Conservation (phyloP, 441 rosid genomes). For the Erodium moschatum region DNA sequence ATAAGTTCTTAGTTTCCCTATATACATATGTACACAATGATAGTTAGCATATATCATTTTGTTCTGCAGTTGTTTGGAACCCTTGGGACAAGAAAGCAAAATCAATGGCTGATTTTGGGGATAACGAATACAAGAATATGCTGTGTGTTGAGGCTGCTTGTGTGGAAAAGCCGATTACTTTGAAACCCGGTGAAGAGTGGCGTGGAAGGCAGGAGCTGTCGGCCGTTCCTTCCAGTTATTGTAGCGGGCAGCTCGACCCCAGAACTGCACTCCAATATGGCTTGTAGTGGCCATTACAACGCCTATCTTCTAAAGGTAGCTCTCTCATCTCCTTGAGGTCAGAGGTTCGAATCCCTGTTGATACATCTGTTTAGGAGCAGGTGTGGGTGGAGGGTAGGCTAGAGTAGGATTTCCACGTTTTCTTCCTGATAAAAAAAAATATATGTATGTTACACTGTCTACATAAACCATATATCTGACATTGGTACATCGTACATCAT, state of each 20-base stretch:
- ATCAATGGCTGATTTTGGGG: slow-evolving; percentile 73
- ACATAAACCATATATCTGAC: not conserved
- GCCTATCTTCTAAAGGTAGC: slow-evolving; percentile 30
- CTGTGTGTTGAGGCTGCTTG: slow-evolving; percentile 83
- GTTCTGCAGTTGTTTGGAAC: slow-evolving; percentile 78
- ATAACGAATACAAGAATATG: slow-evolving; percentile 87
- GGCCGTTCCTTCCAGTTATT: slow-evolving; percentile 79
- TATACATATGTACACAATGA: no score
- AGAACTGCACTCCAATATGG: slow-evolving; percentile 46
- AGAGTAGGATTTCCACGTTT: no score
- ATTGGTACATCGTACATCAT: not conserved
- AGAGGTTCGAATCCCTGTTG: no score
- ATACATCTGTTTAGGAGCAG: no score
- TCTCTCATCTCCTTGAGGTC: no score
- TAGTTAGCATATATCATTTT: not conserved
- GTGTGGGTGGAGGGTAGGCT: no score
- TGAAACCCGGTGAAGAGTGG: slow-evolving; percentile 95
- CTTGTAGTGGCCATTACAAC: slow-evolving; percentile 19
- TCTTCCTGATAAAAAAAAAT: no score
- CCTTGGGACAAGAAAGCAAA: slow-evolving; percentile 92
- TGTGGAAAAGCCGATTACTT: slow-evolving; percentile 63
- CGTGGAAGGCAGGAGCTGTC: slow-evolving; percentile 80
- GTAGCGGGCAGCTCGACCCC: slow-evolving; percentile 91
- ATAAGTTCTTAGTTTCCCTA: no score
- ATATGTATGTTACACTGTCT: not conserved